Conservation (phyloP, 1,284 basidiomycete species). For the Takashimella koratensis region DNA sequence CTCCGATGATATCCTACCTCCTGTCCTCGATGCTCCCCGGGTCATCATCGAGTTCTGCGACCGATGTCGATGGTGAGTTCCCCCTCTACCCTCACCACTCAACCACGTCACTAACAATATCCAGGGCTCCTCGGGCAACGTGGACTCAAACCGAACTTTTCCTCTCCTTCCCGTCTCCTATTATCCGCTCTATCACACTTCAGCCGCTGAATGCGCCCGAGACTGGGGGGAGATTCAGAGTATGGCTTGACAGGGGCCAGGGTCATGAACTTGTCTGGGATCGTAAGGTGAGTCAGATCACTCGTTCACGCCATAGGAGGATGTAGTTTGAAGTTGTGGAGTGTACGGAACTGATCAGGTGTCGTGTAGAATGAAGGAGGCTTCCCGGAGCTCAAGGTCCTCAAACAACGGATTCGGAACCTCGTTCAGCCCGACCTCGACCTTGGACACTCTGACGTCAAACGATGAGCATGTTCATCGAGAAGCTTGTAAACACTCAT, state of each 20-base stretch:
- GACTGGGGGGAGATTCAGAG: slow-evolving; percentile 78
- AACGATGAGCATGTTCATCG: too few species aligned
- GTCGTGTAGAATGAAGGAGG: slow-evolving; percentile 77
- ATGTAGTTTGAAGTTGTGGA: too few species aligned
- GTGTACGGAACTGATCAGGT: too few species aligned
- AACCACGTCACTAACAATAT: slow-evolving; percentile 48
- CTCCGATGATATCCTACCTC: slow-evolving; percentile 55
- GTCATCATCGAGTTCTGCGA: slow-evolving; percentile 79
- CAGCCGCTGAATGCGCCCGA: slow-evolving; percentile 73
- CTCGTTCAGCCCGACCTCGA: slow-evolving; percentile 69
- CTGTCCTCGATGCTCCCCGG: slow-evolving; percentile 53
- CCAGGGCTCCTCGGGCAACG: slow-evolving; percentile 59
- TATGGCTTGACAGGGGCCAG: slow-evolving; percentile 63
- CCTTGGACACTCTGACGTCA: slow-evolving; percentile 73
- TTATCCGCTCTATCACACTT: slow-evolving; percentile 63
- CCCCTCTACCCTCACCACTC: slow-evolving; percentile 10
- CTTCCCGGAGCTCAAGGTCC: slow-evolving; percentile 66
- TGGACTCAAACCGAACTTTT: slow-evolving; percentile 87
- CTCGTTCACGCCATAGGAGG: too few species aligned
- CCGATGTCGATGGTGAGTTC: slow-evolving; percentile 58
- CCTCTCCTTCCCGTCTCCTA: slow-evolving; percentile 77
- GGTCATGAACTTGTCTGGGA: slow-evolving; percentile 48
- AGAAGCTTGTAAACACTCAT: slow-evolving; percentile 5
- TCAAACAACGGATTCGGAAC: slow-evolving; percentile 87
- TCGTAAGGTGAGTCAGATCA: slow-evolving; percentile 37